Evolutionary conservation across 805 yeast genomes (phyloP), one percentile per base, ranked within the genome.

Genomic region (Ogataea siamensis): DNA sequence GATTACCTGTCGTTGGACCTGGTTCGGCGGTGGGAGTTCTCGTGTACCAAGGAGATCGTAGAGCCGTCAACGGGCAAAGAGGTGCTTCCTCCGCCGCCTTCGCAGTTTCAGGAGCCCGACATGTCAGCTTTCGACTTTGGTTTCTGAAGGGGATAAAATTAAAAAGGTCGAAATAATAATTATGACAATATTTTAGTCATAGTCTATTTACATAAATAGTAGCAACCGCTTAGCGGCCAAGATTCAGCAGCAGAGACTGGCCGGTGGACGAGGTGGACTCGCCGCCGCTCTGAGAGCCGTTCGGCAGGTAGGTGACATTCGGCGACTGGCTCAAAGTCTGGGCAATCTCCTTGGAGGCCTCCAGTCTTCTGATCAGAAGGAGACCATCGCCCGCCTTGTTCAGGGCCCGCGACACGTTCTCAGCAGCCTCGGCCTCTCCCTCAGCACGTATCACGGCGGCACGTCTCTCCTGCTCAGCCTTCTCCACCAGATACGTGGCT

Each of bases 391-490:
- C 99, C 16, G 94, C 88, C 69, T 88, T 89, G 38, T 82, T 78
- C 50, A 93, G 75, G 4, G 98, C 97, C 64, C 81, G 86, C 23
- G 96, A 87, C 46, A 93, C 93, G 45, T 80, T 80, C 44, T 93
- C 98, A 3, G 99, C 99, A 42, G 96, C 87, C 64, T 93, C 98
- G 34, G 99, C 99, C 68, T 93, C 99, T 67, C 98, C 99, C 67
- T 93, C 99, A 19, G 99, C 99, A 56, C 98, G 80, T 51, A 93
- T 89, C 54, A 93, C 87, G 32, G 86, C 71, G 2, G 98, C 99
- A 63, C 84, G 89, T 60, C 95, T 79, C 64, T 91, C 98, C 68
- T 93, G 99, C 64, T 93, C 97, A 7, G 98, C 98, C 60, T 84
- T 84, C 59, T 89, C 97, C 39, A 93, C 97, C 37, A 87, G 71